Conservation (phyloP, 257 asterid genomes). For the Penstemon davidsonii region DNA sequence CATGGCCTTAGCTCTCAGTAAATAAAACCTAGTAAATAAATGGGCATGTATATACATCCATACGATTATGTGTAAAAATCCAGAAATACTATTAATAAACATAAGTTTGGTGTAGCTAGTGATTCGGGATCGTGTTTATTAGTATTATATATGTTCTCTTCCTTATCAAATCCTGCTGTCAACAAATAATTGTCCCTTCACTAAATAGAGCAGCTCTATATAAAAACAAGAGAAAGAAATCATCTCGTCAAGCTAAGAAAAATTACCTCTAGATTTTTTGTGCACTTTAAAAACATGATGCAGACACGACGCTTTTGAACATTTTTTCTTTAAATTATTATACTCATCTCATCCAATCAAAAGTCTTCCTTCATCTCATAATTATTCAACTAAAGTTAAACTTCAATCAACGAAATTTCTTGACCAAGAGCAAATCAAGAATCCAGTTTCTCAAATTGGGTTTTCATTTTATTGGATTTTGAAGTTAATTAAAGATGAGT, state of each 20-base stretch:
- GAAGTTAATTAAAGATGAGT: constrained; percentile 54
- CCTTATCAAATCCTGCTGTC: constrained; percentile 23
- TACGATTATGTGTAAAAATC: too few species aligned
- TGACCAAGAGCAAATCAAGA: not conserved
- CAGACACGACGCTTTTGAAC: not conserved
- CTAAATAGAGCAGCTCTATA: not conserved
- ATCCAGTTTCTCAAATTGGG: constrained; percentile 18
- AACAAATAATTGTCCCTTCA: constrained; percentile 11
- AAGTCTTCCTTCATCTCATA: not conserved
- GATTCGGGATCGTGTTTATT: not conserved
- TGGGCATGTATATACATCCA: too few species aligned
- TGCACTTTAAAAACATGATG: constrained; percentile 25
- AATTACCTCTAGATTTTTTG: not conserved
- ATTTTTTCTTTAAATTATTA: not conserved
- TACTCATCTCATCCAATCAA: constrained; percentile 9
- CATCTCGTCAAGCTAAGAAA: too few species aligned
- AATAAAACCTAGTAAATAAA: too few species aligned
- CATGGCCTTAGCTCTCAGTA: too few species aligned
- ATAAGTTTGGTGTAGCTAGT: not conserved
- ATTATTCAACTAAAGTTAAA: constrained; percentile 3
- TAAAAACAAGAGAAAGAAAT: not conserved
- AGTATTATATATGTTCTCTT: not conserved
- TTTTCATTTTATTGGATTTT: constrained; percentile 16
- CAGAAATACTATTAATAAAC: too few species aligned
- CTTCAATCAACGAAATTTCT: constrained; percentile 4